Percentiles rank a stretch among this genome's conserved stretches.
Evolutionary conservation across 2,329 filamentous ascomycete genomes (phyloP).

Genomic region (Colletotrichum navitas): DNA sequence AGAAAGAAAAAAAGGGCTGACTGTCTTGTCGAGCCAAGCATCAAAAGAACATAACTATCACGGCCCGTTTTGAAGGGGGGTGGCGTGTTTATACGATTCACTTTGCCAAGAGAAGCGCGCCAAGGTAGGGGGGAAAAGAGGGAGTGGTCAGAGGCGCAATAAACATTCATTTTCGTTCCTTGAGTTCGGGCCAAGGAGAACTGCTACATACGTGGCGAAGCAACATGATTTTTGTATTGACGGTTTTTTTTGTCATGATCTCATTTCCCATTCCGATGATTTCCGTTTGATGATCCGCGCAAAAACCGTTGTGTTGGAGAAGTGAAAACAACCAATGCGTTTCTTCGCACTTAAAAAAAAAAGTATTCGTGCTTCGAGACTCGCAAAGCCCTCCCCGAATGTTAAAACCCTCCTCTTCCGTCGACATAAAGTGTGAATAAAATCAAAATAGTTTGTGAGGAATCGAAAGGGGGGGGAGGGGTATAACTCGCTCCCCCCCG

Average conservation of each 20-base stretch:
- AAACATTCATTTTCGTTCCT: slow-evolving; percentile 35
- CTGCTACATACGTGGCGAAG: slow-evolving; percentile 39
- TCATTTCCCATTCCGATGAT: slow-evolving; percentile 36
- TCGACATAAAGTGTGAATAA: slow-evolving; percentile 16
- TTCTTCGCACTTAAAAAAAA: slow-evolving; percentile 25
- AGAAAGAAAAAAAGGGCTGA: not conserved
- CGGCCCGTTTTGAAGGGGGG: not conserved
- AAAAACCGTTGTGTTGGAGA: slow-evolving; percentile 5
- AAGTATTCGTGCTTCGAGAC: slow-evolving; percentile 28
- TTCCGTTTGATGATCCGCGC: slow-evolving; percentile 24
- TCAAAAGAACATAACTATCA: not conserved
- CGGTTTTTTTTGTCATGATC: slow-evolving; percentile 35
- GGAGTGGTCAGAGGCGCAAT: slow-evolving; percentile 3
- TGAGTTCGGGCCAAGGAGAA: slow-evolving; percentile 31
- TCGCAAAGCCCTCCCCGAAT: slow-evolving; percentile 32
- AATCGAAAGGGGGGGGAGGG: not conserved
- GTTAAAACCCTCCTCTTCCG: slow-evolving; percentile 15
- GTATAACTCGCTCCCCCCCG: not conserved
- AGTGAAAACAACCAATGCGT: not conserved
- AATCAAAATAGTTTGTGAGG: slow-evolving; percentile 25
- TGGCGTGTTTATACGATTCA: not conserved
- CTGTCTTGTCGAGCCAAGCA: not conserved
- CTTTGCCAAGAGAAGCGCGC: not conserved
- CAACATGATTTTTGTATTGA: slow-evolving; percentile 34
- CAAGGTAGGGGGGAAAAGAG: not conserved